phyloP scores from a whole-genome alignment of 768 basidiomycete genomes.

The Naganishia kalamii region DNA sequence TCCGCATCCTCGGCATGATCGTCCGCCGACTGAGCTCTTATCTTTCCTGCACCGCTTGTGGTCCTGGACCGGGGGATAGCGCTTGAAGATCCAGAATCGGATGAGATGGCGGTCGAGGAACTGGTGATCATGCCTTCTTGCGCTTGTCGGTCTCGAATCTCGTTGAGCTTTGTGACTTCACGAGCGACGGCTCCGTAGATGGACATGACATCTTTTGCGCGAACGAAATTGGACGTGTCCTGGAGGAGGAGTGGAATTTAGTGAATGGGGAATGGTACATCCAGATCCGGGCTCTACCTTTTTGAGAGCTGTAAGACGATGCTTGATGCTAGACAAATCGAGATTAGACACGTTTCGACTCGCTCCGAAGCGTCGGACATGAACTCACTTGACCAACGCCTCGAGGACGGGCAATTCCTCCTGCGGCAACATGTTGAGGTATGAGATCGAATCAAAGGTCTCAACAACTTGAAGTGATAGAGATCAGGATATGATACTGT shows the following conservation, averaged over 20 bases:
- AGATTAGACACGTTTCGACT: background rate
- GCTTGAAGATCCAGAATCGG: slow-evolving; percentile 6
- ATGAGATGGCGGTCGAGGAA: slow-evolving; percentile 20
- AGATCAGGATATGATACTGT: too few relatives aligned
- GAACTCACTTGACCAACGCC: slow-evolving; percentile 76
- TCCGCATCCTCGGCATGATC: slow-evolving; percentile 24
- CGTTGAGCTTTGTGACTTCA: slow-evolving; percentile 89
- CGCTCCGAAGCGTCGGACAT: background rate
- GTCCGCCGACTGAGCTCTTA: slow-evolving; percentile 13
- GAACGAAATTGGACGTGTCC: slow-evolving; percentile 85
- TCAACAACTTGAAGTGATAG: too few relatives aligned
- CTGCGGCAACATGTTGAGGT: slow-evolving; percentile 27
- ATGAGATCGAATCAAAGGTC: too few relatives aligned
- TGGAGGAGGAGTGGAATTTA: slow-evolving; percentile 59
- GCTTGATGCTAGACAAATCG: slow-evolving; percentile 64
- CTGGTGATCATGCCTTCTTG: slow-evolving; percentile 21
- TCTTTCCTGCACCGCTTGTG: slow-evolving; percentile 13
- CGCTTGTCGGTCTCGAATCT: slow-evolving; percentile 57
- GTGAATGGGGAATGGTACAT: background rate
- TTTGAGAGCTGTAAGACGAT: slow-evolving; percentile 68
- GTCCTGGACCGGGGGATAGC: slow-evolving; percentile 4
- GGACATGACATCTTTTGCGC: slow-evolving; percentile 82
- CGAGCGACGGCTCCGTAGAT: slow-evolving; percentile 90
- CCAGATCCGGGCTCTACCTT: slow-evolving; percentile 27
- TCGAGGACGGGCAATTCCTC: slow-evolving; percentile 89